A percentile compares a stretch with the other conserved stretches of the same genome.
Evolutionary conservation across 2,329 filamentous ascomycete genomes (phyloP).

Genomic region (Botrytis elliptica): DNA sequence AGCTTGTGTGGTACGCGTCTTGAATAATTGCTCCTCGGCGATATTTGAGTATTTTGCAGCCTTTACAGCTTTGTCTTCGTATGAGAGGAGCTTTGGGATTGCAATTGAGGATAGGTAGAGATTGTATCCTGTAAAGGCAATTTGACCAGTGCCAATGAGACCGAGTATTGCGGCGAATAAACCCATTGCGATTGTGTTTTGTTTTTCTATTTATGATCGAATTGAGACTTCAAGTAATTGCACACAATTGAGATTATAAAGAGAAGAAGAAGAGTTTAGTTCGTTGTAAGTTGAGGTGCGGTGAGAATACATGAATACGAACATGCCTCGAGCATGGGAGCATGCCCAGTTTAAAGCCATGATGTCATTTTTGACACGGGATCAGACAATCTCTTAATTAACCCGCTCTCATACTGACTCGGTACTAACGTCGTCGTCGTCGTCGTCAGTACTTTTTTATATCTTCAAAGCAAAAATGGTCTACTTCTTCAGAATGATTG

Average conservation of each 20-base stretch:
- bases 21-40: conserved; percentile 44
- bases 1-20: conserved; percentile 47
- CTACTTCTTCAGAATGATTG: background rate
- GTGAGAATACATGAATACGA: background rate
- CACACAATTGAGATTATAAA: background rate
- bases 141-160: conserved; percentile 35
- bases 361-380: conserved; percentile 7
- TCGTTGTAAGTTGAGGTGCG: background rate
- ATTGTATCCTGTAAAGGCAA: conserved; percentile 45
- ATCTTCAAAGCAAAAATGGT: background rate
- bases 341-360: background rate
- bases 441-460: background rate
- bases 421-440: background rate
- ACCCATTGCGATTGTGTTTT: background rate
- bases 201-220: background rate
- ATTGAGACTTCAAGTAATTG: background rate
- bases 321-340: background rate
- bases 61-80: conserved; percentile 47
- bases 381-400: background rate
- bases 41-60: conserved; percentile 46
- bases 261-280: background rate
- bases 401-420: background rate
- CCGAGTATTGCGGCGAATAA: conserved; percentile 5
- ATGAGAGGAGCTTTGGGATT: conserved; percentile 46
- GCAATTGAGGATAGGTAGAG: conserved; percentile 44